Evolutionary conservation across 139 green algal species (phyloP).

Genomic region (Nannochloris sp.): DNA sequence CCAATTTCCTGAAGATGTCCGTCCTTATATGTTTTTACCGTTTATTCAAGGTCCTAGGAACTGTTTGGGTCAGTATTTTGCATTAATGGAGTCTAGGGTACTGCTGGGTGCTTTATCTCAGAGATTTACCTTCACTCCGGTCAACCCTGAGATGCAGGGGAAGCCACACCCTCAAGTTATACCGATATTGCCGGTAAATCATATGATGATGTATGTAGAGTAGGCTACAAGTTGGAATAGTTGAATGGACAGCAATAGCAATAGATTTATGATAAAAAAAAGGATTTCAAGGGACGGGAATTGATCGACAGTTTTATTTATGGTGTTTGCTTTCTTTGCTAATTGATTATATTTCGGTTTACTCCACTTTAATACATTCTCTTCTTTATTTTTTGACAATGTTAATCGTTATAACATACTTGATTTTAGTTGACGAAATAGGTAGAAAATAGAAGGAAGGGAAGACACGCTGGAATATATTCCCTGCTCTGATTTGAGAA

Average conservation of each 20-base stretch:
- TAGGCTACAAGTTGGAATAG: neutral
- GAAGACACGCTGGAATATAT: no score
- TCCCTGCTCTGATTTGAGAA: no score
- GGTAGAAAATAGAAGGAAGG: no score
- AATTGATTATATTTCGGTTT: neutral
- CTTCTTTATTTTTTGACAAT: neutral
- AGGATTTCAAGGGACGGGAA: no score
- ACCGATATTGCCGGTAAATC: conserved; percentile 59
- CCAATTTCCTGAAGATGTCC: conserved; percentile 62
- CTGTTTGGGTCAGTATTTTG: conserved; percentile 85
- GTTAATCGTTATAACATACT: no score
- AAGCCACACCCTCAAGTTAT: conserved; percentile 60
- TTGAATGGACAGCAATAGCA: neutral
- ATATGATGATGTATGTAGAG: conserved; percentile 50
- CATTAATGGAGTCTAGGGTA: conserved; percentile 78
- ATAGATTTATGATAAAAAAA: no score
- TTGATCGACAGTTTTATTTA: no score
- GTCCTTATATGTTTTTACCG: conserved; percentile 86
- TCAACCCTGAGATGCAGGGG: conserved; percentile 16
- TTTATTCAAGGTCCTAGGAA: conserved; percentile 93
- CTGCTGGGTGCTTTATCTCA: conserved; percentile 68
- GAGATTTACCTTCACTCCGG: conserved; percentile 64
- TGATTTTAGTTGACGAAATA: no score
- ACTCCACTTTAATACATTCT: neutral
- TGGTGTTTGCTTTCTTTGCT: no score